Evolutionary conservation across 164 flowering plant genomes (phyloP).

Genomic region (Nelumbo lutea): DNA sequence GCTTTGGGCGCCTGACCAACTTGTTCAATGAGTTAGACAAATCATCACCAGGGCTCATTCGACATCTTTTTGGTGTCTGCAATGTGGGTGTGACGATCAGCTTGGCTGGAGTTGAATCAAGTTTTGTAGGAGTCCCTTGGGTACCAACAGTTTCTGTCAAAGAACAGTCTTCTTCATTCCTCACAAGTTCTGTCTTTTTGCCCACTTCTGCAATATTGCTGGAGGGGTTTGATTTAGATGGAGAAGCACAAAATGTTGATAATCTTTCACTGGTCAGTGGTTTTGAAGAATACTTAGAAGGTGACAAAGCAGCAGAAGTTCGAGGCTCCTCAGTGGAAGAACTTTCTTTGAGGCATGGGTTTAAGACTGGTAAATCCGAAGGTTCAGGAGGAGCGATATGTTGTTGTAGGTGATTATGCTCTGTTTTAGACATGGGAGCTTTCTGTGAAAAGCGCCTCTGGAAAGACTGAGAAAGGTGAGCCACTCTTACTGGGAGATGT

Average conservation of each 20-base stretch:
- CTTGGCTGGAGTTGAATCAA: constrained; percentile 42
- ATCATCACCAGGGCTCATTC: constrained; percentile 45
- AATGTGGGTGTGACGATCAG: constrained; percentile 54
- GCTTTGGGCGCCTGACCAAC: constrained; percentile 39
- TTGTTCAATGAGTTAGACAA: constrained; percentile 32
- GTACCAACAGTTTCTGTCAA: constrained; percentile 6
- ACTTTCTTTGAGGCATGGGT: constrained; percentile 1
- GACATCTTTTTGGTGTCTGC: constrained; percentile 52
- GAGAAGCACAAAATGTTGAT: background rate
- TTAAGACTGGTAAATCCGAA: background rate
- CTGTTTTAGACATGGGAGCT: constrained; percentile 11
- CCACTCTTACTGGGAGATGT: constrained; percentile 22
- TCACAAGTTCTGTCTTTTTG: constrained; percentile 13
- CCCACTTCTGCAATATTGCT: constrained; percentile 18
- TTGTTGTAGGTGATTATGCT: constrained; percentile 11
- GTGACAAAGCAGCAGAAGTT: constrained; percentile 17
- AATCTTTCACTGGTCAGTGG: constrained; percentile 1
- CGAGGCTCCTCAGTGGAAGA: constrained; percentile 14
- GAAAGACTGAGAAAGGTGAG: constrained; percentile 46
- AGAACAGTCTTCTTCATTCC: constrained; percentile 16
- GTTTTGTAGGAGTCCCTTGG: constrained; percentile 32
- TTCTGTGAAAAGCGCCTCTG: constrained; percentile 35
- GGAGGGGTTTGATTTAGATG: constrained; percentile 3
- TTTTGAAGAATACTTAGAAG: constrained; percentile 15
- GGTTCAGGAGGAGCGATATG: constrained; percentile 1